Evolutionary conservation across 148 eudicot species (phyloP).

Genomic region (Rhododendron mucronatum): DNA sequence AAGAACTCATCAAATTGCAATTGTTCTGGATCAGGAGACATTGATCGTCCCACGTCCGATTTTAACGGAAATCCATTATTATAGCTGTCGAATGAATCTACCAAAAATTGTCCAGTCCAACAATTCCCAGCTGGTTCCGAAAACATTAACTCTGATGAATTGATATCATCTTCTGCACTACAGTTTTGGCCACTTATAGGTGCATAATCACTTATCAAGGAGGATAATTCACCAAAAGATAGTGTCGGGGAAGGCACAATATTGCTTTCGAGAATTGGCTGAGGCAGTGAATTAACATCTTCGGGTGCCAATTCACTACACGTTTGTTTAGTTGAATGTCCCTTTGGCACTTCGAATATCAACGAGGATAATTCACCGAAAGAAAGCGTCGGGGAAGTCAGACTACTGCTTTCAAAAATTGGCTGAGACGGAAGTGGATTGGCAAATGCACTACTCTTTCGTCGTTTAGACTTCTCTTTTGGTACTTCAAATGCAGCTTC

Average conservation of each 20-base stretch:
- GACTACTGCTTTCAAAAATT: neutral
- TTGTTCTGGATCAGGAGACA: neutral
- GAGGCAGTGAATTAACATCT: neutral
- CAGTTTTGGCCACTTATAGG: neutral
- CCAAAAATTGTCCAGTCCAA: neutral
- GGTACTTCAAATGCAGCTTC: neutral
- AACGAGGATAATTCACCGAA: neutral
- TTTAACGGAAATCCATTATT: neutral
- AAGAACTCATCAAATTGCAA: neutral
- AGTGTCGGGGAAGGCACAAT: neutral
- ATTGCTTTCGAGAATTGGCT: neutral
- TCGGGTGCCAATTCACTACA: neutral
- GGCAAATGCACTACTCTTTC: neutral
- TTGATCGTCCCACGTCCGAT: neutral
- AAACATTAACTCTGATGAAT: neutral
- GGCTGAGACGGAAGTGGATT: neutral
- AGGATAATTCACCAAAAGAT: neutral
- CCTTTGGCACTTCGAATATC: neutral
- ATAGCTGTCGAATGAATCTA: neutral
- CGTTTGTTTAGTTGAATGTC: neutral
- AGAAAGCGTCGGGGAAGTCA: neutral
- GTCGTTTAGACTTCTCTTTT: neutral
- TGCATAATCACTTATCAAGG: neutral
- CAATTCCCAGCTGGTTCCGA: neutral
- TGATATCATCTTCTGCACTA: neutral